Base-by-base conservation (phyloP, 345 rosid species). In the Triadica sebifera region DNA sequence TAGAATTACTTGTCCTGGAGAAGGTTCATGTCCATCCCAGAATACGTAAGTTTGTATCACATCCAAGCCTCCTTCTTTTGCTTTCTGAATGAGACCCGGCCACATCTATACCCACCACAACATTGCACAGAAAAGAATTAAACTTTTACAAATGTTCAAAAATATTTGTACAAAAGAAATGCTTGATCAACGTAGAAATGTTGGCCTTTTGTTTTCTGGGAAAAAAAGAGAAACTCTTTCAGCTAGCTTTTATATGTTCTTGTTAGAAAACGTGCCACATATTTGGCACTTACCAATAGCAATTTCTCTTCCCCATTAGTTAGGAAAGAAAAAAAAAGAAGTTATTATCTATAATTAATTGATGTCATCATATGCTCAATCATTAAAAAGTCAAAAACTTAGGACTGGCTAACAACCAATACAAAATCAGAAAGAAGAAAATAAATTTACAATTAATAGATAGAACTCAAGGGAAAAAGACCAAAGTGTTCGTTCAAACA, bases 11-110 rank as follows among this genome's bases (percentile, higher is more conserved):
- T 91, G 78, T 82, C 97, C 97, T 56, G 86, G 97, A 79, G 91
- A 73, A 74, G 98, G 97, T 73, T 94, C 98, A 39, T 94, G 98
- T 62, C 91, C 98, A 80, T 91, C 89, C 98, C 98, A 94, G 65
- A 94, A 94, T 13, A 94, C 98, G 78, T 91, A 94, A 60, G 98
- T 92, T 79, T 91, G 87, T 11, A 94, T 89, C 55, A 92, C 93
- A 80, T 94, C 98, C 79, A 94, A 75, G 12, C 98, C 98, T 81
- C 98, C 98, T 10, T 87, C 97, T 86, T 89, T 94, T 16, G 98
- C 95, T 79, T 89, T 92, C 78, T 90, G 89, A 65, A 94, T 86
- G 38, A 94, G 96, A 50, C 84, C 93, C 55, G 95, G 95, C 98
- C 98, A 92, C 98, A 94, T 94, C 98, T 94, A 81, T 78, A 79